Evolutionary conservation across 768 basidiomycete species (phyloP).

Genomic region (Lentinula aciculospora): DNA sequence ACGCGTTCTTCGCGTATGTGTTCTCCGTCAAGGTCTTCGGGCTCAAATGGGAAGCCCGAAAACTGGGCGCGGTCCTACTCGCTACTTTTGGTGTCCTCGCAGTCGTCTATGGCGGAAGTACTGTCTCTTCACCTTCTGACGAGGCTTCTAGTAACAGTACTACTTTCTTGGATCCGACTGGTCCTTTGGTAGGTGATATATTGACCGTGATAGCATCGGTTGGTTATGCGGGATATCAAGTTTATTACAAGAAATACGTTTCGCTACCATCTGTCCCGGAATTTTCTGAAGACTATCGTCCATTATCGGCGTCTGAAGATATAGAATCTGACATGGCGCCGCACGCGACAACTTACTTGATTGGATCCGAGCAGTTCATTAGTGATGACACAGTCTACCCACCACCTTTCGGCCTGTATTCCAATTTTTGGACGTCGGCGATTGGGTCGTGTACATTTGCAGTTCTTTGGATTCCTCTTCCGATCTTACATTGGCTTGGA

Average conservation of each 20-base stretch:
- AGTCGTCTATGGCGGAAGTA: conserved; percentile 77
- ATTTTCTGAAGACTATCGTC: conserved; percentile 38
- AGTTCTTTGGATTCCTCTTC: conserved; percentile 75
- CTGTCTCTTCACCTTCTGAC: conserved; percentile 13
- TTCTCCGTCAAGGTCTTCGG: conserved; percentile 71
- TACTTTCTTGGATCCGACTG: conserved; percentile 27
- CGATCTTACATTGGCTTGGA: conserved; percentile 61
- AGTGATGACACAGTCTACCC: conserved; percentile 35
- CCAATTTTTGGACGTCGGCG: conserved; percentile 74
- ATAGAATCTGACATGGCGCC: conserved; percentile 3
- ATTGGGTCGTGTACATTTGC: conserved; percentile 78
- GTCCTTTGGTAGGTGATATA: conserved; percentile 68
- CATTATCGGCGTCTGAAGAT: conserved; percentile 34
- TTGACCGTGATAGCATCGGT: conserved; percentile 70
- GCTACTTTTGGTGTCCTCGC: conserved; percentile 78
- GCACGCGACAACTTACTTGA: conserved; percentile 11
- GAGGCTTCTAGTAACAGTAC: not conserved
- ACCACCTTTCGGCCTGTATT: conserved; percentile 79
- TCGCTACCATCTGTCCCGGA: conserved; percentile 66
- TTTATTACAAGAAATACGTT: conserved; percentile 76
- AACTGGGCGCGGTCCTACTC: conserved; percentile 65
- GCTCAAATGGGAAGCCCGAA: conserved; percentile 56
- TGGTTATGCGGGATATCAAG: conserved; percentile 74
- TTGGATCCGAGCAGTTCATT: not conserved
- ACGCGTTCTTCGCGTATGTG: conserved; percentile 88